Evolutionary conservation across 2,329 filamentous ascomycete species (phyloP), one percentile per base, ranked within the genome.

Genomic region (Fusarium musae): DNA sequence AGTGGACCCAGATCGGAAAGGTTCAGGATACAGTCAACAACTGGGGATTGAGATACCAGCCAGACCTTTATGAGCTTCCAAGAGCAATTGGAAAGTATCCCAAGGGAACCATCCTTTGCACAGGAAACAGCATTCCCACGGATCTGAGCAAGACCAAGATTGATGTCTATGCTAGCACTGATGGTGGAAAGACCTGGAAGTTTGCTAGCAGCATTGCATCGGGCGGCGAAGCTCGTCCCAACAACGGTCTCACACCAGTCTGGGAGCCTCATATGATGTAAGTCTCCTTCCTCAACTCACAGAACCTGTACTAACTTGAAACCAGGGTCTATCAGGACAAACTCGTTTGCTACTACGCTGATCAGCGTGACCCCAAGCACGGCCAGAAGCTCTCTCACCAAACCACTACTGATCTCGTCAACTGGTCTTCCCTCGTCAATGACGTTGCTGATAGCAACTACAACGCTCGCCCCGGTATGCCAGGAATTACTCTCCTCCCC

Each of bases 311-410:
- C 68, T 74, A 32, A 75, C 21, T 9, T 6, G 15, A 2, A 10
- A 15, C 3, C 7, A 86, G 87, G 78, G 83, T 87, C 34, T 86
- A 90, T 77, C 81, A 92, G 53, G 85, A 88, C 59, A 83, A 88
- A 52, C 82, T 93, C 15, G 85, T 93, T 43, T 85, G 86, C 77
- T 93, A 92, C 83, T 93, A 93, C 82, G 91, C 91, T 1, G 92
- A 93, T 79, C 92, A 93, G 78, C 87, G 92, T 44, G 90, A 91
- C 70, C 88, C 67, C 23, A 73, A 67, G 32, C 85, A 93, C 72
- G 92, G 91, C 34, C 92, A 93, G 81, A 92, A 93, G 77, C 85
- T 93, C 46, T 86, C 89, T 6, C 91, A 93, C 78, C 90, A 93
- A 79, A 84, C 85, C 17, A 86, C 88, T 2, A 84, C 82, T 1